These are phyloP conservation scores for Pythium myriotylum DNA, from an alignment of 352 stramenopile genomes.

Conservation along the genomic window DNA sequence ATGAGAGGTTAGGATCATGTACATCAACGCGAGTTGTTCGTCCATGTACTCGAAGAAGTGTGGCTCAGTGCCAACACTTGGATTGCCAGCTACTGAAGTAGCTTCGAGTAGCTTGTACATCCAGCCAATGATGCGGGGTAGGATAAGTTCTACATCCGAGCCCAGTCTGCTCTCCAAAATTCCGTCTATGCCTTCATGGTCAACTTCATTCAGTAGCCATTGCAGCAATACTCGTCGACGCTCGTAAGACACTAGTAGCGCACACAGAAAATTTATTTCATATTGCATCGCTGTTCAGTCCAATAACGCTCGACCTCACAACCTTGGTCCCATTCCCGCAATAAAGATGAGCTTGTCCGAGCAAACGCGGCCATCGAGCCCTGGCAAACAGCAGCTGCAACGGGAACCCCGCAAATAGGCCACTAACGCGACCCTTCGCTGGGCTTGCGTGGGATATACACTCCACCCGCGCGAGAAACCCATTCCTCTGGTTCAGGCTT, in stretches of 20 bases:
- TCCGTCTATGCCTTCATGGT: slow-evolving; percentile 5
- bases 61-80: slow-evolving; percentile 9
- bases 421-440: background rate
- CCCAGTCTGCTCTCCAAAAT: slow-evolving; percentile 52
- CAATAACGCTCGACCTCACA: background rate
- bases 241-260: slow-evolving; percentile 39
- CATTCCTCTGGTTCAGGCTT: slow-evolving; percentile 65
- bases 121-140: slow-evolving; percentile 66
- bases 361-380: slow-evolving; percentile 29
- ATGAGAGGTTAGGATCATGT: slow-evolving; percentile 46
- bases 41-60: slow-evolving; percentile 32
- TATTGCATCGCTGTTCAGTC: too few species aligned
- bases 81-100: slow-evolving; percentile 2
- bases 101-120: slow-evolving; percentile 49
- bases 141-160: slow-evolving; percentile 48
- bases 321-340: slow-evolving; percentile 79
- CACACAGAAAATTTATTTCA: too few species aligned
- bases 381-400: too few species aligned
- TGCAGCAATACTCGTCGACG: slow-evolving; percentile 59
- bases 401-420: slow-evolving; percentile 19
- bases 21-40: slow-evolving; percentile 53
- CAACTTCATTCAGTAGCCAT: slow-evolving; percentile 46
- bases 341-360: slow-evolving; percentile 24
- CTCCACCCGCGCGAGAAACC: slow-evolving; percentile 76
- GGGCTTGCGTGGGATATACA: slow-evolving; percentile 69